These are phyloP conservation scores for Monosporascus cannonballus DNA, from an alignment of 2,329 filamentous ascomycete species.

Conservation along the genomic window DNA sequence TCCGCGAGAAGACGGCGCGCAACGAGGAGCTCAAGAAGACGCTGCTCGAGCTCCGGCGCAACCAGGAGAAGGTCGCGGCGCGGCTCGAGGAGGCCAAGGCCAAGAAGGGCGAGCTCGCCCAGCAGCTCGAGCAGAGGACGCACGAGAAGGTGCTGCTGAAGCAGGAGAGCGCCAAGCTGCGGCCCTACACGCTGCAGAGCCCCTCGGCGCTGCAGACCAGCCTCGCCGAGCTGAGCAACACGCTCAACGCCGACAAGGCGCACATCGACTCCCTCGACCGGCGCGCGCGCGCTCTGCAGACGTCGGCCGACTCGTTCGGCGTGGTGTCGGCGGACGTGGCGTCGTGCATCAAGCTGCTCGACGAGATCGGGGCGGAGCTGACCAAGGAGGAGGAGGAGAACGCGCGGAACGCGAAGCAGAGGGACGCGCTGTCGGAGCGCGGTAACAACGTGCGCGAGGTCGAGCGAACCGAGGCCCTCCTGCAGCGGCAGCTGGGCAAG, in stretches of 20 bases:
- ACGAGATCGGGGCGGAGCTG: slow-evolving; percentile 80
- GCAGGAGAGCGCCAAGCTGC: slow-evolving; percentile 82
- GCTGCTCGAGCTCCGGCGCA: slow-evolving; percentile 71
- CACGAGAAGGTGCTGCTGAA: slow-evolving; percentile 63
- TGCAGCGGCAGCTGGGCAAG: slow-evolving; percentile 77
- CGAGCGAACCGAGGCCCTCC: slow-evolving; percentile 76
- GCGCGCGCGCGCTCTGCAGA: slow-evolving; percentile 82
- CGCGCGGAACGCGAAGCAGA: slow-evolving; percentile 70
- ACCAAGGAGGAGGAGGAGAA: slow-evolving; percentile 89
- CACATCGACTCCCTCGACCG: slow-evolving; percentile 86
- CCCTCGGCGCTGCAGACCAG: slow-evolving; percentile 76
- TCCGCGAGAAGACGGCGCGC: slow-evolving; percentile 76
- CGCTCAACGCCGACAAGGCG: slow-evolving; percentile 68
- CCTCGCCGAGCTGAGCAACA: slow-evolving; percentile 74
- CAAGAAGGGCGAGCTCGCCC: slow-evolving; percentile 71
- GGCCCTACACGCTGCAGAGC: slow-evolving; percentile 87
- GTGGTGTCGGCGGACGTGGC: slow-evolving; percentile 81
- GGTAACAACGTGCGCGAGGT: slow-evolving; percentile 88
- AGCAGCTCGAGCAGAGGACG: slow-evolving; percentile 64
- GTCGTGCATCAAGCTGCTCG: slow-evolving; percentile 80
- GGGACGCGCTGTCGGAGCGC: slow-evolving; percentile 80
- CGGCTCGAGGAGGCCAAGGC: slow-evolving; percentile 77
- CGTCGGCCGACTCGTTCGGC: slow-evolving; percentile 81
- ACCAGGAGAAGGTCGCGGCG: slow-evolving; percentile 76
- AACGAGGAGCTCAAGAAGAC: slow-evolving; percentile 84